Base-by-base conservation (phyloP, 2,329 filamentous ascomycete genomes). In the Colletotrichum lindemuthianum region DNA sequence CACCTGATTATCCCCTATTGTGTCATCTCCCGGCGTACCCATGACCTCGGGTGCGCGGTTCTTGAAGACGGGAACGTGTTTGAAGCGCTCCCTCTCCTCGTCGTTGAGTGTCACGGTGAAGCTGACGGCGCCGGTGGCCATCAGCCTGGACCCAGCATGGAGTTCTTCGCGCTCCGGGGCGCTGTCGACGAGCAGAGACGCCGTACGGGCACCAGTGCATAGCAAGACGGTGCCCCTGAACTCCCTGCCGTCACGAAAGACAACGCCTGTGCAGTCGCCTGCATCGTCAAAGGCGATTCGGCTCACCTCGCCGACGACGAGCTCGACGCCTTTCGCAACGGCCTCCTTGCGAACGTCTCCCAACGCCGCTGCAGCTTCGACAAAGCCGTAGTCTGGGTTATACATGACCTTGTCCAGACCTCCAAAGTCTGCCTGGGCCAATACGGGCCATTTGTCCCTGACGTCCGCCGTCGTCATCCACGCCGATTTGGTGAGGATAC, bases 301-400 rank as follows among this genome's bases (percentile, higher is more conserved):
- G 52, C 66, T 70, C 76, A 85, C 80, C 69, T 84, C 81, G 24
- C 82, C 84, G 3, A 81, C 76, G 12, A 86, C 77, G 64, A 87
- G 88, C 69, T 84, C 80, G 67, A 86, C 86, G 7, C 86, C 87
- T 37, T 82, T 72, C 56, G 82, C 79, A 8, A 88, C 70, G 32
- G 79, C 82, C 54, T 78, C 78, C 63, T 83, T 81, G 7, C 85
- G 85, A 12, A 88, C 82, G 11, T 84, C 84, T 54, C 78, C 75
- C 51, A 89, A 74, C 41, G 83, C 81, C 72, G 87, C 84, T 60
- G 85, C 85, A 11, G 86, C 86, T 54, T 85, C 83, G 15, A 81
- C 86, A 80, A 85, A 88, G 2, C 86, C 86, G 72, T 85, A 86
- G 37, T 80, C 83, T 65, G 82, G 83, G 75, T 88, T 89, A 68